Conservation (phyloP, 1,284 basidiomycete genomes). For the Fistulina hepatica region DNA sequence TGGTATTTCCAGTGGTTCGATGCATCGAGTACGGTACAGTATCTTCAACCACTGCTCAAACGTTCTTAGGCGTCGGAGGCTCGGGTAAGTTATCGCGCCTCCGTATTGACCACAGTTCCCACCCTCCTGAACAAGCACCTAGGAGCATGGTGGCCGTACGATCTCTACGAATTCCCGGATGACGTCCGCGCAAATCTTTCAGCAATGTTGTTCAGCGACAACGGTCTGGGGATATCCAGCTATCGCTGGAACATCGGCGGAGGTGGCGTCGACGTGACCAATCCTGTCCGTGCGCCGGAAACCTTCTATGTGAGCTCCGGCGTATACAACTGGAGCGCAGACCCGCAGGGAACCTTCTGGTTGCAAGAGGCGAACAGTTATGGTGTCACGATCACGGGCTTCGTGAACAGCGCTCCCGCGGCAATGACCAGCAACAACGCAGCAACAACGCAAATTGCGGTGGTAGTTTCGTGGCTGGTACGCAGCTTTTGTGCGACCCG, state of each 20-base stretch:
- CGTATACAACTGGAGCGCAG: constrained; percentile 23
- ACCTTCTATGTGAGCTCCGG: constrained; percentile 22
- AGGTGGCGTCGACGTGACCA: constrained; percentile 21
- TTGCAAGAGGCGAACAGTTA: constrained; percentile 10
- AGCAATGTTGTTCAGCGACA: constrained; percentile 20
- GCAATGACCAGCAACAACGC: constrained; percentile 21
- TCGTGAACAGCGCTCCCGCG: constrained; percentile 27
- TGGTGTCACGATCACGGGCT: constrained; percentile 19
- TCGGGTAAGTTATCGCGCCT: not conserved
- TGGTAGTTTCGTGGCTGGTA: constrained; percentile 22
- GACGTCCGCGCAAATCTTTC: constrained; percentile 20
- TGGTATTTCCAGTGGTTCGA: too few relatives aligned
- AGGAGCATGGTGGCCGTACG: constrained; percentile 26
- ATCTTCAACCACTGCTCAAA: too few relatives aligned
- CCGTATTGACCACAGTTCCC: not conserved
- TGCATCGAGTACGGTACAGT: too few relatives aligned
- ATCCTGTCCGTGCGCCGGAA: constrained; percentile 21
- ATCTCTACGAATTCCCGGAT: constrained; percentile 22
- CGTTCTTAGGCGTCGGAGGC: constrained; percentile 20
- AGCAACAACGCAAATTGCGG: constrained; percentile 24
- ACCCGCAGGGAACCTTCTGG: constrained; percentile 22
- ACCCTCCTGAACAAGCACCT: constrained; percentile 10
- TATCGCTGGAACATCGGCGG: constrained; percentile 26
- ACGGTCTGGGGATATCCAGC: constrained; percentile 21
- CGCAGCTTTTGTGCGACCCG: not conserved